A percentile compares a stretch with the other conserved stretches of the same genome.
Evolutionary conservation across 495 filamentous ascomycete genomes (phyloP).

Genomic region (Hyphodiscus hymeniophilus): DNA sequence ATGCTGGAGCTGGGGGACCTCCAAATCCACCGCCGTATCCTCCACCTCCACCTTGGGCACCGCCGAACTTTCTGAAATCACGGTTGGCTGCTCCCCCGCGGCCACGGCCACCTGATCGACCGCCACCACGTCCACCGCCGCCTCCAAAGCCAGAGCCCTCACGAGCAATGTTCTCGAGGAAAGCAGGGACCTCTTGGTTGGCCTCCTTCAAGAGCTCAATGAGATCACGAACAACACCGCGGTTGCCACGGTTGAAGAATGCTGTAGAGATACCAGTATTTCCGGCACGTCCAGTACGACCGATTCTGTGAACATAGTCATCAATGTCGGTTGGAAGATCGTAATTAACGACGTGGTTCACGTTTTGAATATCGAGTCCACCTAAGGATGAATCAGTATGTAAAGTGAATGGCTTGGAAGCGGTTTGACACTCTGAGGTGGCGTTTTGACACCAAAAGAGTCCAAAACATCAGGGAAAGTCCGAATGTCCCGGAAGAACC

Average conservation of each 20-base stretch:
- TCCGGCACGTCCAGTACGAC: slow-evolving; percentile 98
- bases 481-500: not conserved
- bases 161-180: slow-evolving; percentile 93
- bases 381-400: slow-evolving; percentile 18
- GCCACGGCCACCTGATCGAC: slow-evolving; percentile 60
- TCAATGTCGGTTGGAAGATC: slow-evolving; percentile 98
- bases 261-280: slow-evolving; percentile 98
- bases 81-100: slow-evolving; percentile 61
- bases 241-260: slow-evolving; percentile 99
- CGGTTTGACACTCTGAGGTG: slow-evolving; percentile 1
- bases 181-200: slow-evolving; percentile 88
- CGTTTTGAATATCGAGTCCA: slow-evolving; percentile 91
- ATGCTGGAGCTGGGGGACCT: slow-evolving; percentile 31
- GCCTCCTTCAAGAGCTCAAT: slow-evolving; percentile 96
- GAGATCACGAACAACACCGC: slow-evolving; percentile 90
- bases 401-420: too few relatives aligned
- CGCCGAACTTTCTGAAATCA: slow-evolving; percentile 79
- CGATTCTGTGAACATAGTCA: slow-evolving; percentile 98
- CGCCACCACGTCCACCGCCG: slow-evolving; percentile 61
- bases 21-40: slow-evolving; percentile 44
- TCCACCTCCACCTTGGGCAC: slow-evolving; percentile 39
- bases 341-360: slow-evolving; percentile 98
- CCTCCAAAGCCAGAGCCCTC: slow-evolving; percentile 77
- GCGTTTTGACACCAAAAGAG: slow-evolving; percentile 8
- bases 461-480: slow-evolving; percentile 9